Evolutionary conservation across 306 rosid species (phyloP).

Genomic region (Carpinus viminea): DNA sequence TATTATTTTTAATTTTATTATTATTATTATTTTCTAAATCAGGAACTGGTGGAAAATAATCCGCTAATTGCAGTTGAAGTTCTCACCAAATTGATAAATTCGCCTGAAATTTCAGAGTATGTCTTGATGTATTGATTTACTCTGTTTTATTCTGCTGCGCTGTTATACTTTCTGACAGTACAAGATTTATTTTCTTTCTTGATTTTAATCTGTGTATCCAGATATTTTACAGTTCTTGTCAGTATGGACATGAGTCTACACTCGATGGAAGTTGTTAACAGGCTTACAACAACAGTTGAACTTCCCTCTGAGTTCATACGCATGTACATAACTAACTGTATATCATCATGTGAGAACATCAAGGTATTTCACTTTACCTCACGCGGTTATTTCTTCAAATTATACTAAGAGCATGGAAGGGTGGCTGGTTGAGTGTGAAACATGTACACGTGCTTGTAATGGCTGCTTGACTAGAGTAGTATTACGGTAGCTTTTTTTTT

Average conservation of each 20-base stretch:
- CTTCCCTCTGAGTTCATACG: conserved; percentile 95
- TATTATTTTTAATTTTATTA: too few species aligned
- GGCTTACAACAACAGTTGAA: conserved; percentile 96
- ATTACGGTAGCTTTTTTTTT: neutral
- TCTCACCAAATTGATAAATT: conserved; percentile 85
- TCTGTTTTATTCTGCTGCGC: conserved; percentile 19
- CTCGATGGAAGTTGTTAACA: conserved; percentile 99
- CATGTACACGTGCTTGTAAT: neutral
- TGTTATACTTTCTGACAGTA: conserved; percentile 14
- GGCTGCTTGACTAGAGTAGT: neutral
- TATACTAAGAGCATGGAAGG: neutral
- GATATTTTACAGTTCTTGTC: conserved; percentile 97
- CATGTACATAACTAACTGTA: conserved; percentile 95
- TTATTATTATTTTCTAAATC: conserved; percentile 38
- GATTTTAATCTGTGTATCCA: conserved; percentile 46
- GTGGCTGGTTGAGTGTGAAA: neutral
- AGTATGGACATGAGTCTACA: conserved; percentile 99
- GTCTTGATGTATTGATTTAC: conserved; percentile 28
- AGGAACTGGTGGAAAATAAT: conserved; percentile 97
- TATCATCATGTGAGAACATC: conserved; percentile 95
- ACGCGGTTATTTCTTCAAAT: conserved; percentile 13
- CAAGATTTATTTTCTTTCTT: conserved; percentile 36
- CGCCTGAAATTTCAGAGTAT: conserved; percentile 90
- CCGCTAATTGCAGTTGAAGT: conserved; percentile 95
- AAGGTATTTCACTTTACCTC: conserved; percentile 54